Evolutionary conservation across 495 filamentous ascomycete genomes (phyloP).

Genomic region (Usnea hakonensis): DNA sequence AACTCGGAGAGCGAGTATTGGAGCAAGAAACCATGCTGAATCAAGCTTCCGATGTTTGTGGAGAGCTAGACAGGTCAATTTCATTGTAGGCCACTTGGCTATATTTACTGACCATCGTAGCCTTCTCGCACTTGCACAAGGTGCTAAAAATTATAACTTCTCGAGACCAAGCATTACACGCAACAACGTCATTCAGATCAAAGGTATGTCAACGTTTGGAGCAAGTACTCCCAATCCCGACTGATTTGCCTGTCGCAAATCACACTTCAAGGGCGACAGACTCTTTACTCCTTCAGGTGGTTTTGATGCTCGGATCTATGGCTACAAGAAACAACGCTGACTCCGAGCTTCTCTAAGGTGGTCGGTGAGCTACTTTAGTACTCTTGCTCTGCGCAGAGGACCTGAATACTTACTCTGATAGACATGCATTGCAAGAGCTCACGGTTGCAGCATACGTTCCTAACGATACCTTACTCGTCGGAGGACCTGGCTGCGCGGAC

Average conservation of each 20-base stretch:
- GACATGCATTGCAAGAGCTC: conserved; percentile 83
- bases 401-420: conserved; percentile 26
- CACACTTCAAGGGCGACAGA: neutral
- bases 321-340: neutral
- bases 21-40: conserved; percentile 61
- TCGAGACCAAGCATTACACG: conserved; percentile 59
- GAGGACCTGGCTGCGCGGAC: conserved; percentile 43
- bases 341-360: conserved; percentile 27
- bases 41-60: conserved; percentile 64
- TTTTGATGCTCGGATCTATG: neutral
- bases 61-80: conserved; percentile 68
- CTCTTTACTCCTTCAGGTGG: neutral
- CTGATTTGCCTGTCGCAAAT: too few relatives aligned
- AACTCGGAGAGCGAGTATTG: conserved; percentile 64
- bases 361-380: conserved; percentile 46
- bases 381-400: neutral
- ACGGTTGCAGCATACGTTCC: conserved; percentile 79
- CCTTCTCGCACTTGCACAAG: conserved; percentile 70
- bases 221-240: neutral
- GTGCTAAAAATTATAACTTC: conserved; percentile 69
- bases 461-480: conserved; percentile 65
- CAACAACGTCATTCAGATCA: conserved; percentile 68
- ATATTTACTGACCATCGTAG: conserved; percentile 36
- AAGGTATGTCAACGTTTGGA: conserved; percentile 25
- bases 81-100: neutral